Evolutionary conservation across 305 asterid genomes (phyloP), one percentile per base, ranked within the genome.

Genomic region (Euphrasia arctica): DNA sequence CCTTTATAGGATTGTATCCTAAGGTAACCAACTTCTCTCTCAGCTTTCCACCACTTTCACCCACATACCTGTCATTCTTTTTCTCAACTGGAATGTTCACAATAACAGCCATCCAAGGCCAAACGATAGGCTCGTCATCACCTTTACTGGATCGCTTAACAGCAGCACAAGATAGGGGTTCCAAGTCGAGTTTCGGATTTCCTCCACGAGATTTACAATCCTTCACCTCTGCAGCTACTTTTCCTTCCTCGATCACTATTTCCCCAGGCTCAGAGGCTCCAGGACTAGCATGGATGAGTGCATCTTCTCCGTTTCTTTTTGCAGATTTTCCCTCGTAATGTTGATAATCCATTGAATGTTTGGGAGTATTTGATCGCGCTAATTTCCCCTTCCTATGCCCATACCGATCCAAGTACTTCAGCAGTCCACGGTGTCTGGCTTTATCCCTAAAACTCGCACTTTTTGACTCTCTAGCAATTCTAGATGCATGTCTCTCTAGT

Each of bases 91-190:
- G 90, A 64, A 88, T 56, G 72, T 90, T 90, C 61, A 91, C 89
- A 72, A 90, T 69, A 54, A 90, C 60, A 49, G 83, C 96, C 92
- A 81, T 88, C 95, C 92, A 88, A 45, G 97, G 97, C 82, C 83
- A 85, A 69, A 90, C 96, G 54, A 85, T 72, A 67, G 57, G 82
- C 68, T 88, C 90, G 22, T 84, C 90, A 32, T 75, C 71, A 66
- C 67, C 68, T 68, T 69, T 79, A 47, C 9, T 68, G 60, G 58
- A 70, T 64, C 64, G 50, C 56, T 60, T 48, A 29, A 15, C 54
- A 70, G 64, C 57, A 43, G 65, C 52, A 62, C 8, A 55, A 54
- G 70, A 54, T 42, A 12, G 50, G 18, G 72, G 29, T 57, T 58
- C 67, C 58, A 69, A 54, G 70, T 43, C 62, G 69, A 39, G 65